Conservation (phyloP, 192 early-diverging fungal species). For the Chytriomyces confervae region DNA sequence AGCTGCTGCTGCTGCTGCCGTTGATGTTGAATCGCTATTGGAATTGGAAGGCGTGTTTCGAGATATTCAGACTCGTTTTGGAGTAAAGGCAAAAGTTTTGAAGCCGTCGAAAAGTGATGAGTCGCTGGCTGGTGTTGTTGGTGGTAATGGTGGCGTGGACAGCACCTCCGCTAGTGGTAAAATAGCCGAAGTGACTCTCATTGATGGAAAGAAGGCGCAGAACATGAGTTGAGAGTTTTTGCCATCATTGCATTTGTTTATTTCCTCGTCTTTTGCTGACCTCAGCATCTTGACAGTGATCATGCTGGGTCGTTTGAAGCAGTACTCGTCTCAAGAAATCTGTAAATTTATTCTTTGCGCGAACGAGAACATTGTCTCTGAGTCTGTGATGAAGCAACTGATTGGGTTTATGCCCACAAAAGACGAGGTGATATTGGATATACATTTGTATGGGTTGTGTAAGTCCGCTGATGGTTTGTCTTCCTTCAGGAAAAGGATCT, state of each 20-base stretch:
- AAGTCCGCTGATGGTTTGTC: neutral
- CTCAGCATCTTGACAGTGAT: conserved; percentile 38
- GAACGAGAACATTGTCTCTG: conserved; percentile 44
- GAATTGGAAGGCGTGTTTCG: conserved; percentile 46
- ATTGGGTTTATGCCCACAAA: conserved; percentile 38
- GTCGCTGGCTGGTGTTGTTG: neutral
- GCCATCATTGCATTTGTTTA: neutral
- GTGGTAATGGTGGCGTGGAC: neutral
- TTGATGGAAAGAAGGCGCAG: conserved; percentile 54
- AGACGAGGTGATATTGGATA: conserved; percentile 41
- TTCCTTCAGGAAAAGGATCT: conserved; percentile 23
- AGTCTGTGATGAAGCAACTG: conserved; percentile 43
- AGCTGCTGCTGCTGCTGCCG: neutral
- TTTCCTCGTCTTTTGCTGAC: neutral
- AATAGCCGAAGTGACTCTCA: conserved; percentile 39
- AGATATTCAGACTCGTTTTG: conserved; percentile 49
- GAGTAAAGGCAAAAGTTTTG: conserved; percentile 24
- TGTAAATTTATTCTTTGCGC: conserved; percentile 29
- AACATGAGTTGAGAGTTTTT: conserved; percentile 48
- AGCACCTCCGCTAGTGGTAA: neutral
- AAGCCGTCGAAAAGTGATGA: conserved; percentile 12
- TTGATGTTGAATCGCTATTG: conserved; percentile 43
- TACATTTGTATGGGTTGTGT: no score
- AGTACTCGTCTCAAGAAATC: conserved; percentile 37
- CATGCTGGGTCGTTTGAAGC: conserved; percentile 39